Conservation (phyloP, 2,329 filamentous ascomycete genomes). For the Plectosphaerella plurivora region DNA sequence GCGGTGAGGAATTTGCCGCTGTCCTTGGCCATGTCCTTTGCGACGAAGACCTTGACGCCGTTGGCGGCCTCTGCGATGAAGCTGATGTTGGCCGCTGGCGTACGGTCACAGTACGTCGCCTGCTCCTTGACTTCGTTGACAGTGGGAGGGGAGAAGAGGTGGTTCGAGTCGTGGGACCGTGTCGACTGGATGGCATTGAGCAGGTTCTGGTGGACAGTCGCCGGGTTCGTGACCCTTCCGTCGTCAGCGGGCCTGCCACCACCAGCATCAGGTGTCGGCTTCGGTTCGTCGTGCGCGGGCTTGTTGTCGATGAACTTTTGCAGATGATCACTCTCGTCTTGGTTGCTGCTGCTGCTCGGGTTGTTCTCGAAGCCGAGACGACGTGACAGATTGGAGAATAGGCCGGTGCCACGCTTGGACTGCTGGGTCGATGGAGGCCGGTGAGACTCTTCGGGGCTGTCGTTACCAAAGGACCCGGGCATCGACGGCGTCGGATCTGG, state of each 20-base stretch:
- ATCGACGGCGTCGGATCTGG: constrained; percentile 47
- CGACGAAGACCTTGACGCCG: constrained; percentile 70
- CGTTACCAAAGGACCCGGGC: constrained; percentile 67
- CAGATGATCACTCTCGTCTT: constrained; percentile 32
- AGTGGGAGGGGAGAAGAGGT: constrained; percentile 67
- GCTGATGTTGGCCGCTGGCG: constrained; percentile 66
- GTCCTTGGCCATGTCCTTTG: constrained; percentile 45
- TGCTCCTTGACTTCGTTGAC: constrained; percentile 76
- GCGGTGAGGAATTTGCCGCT: constrained; percentile 53
- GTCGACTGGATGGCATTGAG: constrained; percentile 75
- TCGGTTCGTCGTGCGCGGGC: neutral
- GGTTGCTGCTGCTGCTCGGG: constrained; percentile 21
- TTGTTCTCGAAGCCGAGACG: constrained; percentile 61
- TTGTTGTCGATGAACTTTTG: constrained; percentile 38
- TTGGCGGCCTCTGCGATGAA: constrained; percentile 66
- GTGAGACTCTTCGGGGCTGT: constrained; percentile 52
- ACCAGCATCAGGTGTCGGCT: constrained; percentile 1
- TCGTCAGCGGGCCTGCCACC: constrained; percentile 31
- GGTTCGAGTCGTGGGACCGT: constrained; percentile 68
- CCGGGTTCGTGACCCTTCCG: constrained; percentile 54
- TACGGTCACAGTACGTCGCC: constrained; percentile 80
- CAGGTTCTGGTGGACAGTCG: constrained; percentile 64
- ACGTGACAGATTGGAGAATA: constrained; percentile 66
- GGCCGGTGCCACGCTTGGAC: constrained; percentile 41
- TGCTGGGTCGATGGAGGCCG: constrained; percentile 23